phyloP scores from a whole-genome alignment of 495 filamentous ascomycete species.

The Glarea lozoyensis region DNA sequence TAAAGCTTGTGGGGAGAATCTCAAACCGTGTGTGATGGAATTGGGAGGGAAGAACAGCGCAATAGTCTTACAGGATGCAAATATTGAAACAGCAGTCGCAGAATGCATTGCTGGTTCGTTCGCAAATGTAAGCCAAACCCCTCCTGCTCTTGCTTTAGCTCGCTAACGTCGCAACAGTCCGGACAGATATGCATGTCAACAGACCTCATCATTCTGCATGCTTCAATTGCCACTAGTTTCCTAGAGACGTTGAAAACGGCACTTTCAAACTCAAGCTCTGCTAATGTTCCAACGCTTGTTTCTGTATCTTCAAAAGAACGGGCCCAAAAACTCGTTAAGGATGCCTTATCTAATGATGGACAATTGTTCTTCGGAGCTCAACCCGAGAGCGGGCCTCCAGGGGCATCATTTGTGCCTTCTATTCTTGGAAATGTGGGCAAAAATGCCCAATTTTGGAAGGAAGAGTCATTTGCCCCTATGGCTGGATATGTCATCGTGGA shows the following conservation, averaged over 20 bases:
- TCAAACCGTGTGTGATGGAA: constrained; percentile 9
- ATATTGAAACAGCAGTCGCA: constrained; percentile 44
- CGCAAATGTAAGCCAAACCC: constrained; percentile 25
- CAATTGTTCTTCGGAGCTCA: constrained; percentile 57
- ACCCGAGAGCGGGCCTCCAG: constrained; percentile 29
- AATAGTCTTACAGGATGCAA: constrained; percentile 55
- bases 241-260: constrained; percentile 44
- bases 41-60: constrained; percentile 40
- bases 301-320: constrained; percentile 48
- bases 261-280: not conserved
- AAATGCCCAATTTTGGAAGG: constrained; percentile 71
- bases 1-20: constrained; percentile 23
- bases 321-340: constrained; percentile 53
- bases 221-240: constrained; percentile 55
- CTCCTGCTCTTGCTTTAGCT: not conserved
- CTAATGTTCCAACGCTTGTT: constrained; percentile 47
- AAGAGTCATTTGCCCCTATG: constrained; percentile 75
- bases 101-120: constrained; percentile 41
- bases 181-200: constrained; percentile 92
- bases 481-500: constrained; percentile 48
- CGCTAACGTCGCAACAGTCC: not conserved
- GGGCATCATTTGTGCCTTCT: constrained; percentile 46
- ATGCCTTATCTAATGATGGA: no score
- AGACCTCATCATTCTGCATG: constrained; percentile 76
- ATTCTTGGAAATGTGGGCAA: constrained; percentile 58